phyloP scores from a whole-genome alignment of 805 yeast genomes.

The Candida schatavii region DNA sequence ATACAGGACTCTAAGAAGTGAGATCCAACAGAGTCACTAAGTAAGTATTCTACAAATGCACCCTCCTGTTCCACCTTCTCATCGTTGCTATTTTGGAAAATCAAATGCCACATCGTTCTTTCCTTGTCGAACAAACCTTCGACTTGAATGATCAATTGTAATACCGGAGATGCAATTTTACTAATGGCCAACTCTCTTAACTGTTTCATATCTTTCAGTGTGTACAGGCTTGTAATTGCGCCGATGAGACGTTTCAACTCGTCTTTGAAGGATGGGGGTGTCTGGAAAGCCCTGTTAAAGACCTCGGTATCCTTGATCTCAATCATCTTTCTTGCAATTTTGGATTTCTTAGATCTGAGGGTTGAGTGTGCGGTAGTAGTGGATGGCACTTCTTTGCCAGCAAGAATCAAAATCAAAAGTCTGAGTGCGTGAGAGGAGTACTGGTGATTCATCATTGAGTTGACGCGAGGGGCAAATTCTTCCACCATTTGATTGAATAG shows the following conservation, averaged over 20 bases:
- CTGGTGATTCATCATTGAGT: slow-evolving; percentile 63
- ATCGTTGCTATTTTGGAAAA: slow-evolving; percentile 51
- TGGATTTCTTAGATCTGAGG: slow-evolving; percentile 78
- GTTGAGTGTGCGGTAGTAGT: slow-evolving; percentile 65
- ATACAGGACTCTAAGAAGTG: slow-evolving; percentile 81
- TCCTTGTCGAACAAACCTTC: slow-evolving; percentile 80
- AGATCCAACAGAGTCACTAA: slow-evolving; percentile 89
- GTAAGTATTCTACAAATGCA: slow-evolving; percentile 76
- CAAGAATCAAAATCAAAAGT: slow-evolving; percentile 61
- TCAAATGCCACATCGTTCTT: slow-evolving; percentile 64
- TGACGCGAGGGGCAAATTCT: slow-evolving; percentile 61
- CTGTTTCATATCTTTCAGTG: slow-evolving; percentile 26
- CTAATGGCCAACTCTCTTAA: slow-evolving; percentile 76
- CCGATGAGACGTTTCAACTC: slow-evolving; percentile 40
- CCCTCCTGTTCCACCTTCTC: slow-evolving; percentile 61
- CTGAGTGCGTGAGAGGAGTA: slow-evolving; percentile 90
- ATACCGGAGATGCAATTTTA: slow-evolving; percentile 81
- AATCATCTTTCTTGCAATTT: slow-evolving; percentile 89
- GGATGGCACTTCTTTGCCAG: slow-evolving; percentile 79
- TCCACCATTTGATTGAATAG: slow-evolving; percentile 61
- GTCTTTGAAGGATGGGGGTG: slow-evolving; percentile 64
- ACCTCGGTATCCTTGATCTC: slow-evolving; percentile 78
- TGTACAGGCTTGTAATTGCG: background rate
- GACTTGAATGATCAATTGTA: slow-evolving; percentile 72
- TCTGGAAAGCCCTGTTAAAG: slow-evolving; percentile 62